These are phyloP conservation scores for Chaetomiaceae sp. DNA, from an alignment of 2,329 filamentous ascomycete genomes.

Conservation along the genomic window DNA sequence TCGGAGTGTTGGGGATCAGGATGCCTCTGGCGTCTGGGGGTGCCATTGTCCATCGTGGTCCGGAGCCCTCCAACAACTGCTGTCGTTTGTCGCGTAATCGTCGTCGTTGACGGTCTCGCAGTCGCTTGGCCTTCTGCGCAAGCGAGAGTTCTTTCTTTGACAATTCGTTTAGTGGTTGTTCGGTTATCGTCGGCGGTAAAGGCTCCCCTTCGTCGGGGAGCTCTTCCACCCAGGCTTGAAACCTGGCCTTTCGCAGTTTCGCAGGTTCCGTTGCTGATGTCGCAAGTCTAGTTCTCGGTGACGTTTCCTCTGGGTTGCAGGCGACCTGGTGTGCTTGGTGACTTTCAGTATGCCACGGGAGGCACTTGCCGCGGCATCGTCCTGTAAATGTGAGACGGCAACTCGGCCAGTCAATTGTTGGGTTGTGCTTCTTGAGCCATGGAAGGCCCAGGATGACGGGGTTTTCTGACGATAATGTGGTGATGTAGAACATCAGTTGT, in stretches of 20 bases:
- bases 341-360: no score
- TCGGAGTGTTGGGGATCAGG: not conserved
- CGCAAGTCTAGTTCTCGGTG: not conserved
- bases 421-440: not conserved
- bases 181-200: no score
- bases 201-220: not conserved
- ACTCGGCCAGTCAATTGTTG: not conserved
- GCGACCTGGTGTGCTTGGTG: no score
- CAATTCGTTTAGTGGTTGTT: no score
- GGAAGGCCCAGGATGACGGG: not conserved
- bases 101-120: not conserved
- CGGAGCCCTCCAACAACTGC: not conserved
- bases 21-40: not conserved
- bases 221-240: not conserved
- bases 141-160: not conserved
- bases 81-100: not conserved
- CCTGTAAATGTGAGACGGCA: not conserved
- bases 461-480: not conserved
- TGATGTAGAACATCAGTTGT: not conserved
- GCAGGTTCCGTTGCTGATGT: no score
- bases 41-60: not conserved
- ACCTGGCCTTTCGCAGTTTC: no score
- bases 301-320: no score
- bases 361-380: not conserved
- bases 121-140: not conserved